Conservation (phyloP, 1,139 yeast species). For the Debaryomycetaceae sp. region DNA sequence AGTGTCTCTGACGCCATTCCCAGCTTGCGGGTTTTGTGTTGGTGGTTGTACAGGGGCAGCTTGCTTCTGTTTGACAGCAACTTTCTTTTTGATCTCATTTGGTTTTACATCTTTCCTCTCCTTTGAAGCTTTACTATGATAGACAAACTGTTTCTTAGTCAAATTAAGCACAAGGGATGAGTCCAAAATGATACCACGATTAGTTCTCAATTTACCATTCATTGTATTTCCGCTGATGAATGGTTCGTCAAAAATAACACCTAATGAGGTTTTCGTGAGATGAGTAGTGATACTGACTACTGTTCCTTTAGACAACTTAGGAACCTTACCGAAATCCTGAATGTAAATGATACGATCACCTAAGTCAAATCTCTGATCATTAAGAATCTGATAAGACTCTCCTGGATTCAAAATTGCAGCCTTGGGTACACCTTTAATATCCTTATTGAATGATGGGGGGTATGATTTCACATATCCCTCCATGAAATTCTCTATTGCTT, state of each 20-base stretch:
- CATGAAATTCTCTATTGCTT: constrained; percentile 65
- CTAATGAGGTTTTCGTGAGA: constrained; percentile 57
- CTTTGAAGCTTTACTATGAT: constrained; percentile 67
- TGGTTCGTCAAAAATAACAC: constrained; percentile 79
- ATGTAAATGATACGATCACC: constrained; percentile 92
- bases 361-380: constrained; percentile 71
- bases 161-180: constrained; percentile 80
- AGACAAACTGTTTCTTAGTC: constrained; percentile 69
- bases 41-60: constrained; percentile 19
- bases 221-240: constrained; percentile 79
- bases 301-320: constrained; percentile 84
- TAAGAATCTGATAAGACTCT: constrained; percentile 67
- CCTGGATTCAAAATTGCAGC: constrained; percentile 79
- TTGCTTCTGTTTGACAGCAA: constrained; percentile 16
- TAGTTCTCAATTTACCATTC: constrained; percentile 72
- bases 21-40: constrained; percentile 9
- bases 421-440: constrained; percentile 79
- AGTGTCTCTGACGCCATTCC: constrained; percentile 5
- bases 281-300: constrained; percentile 75
- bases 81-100: constrained; percentile 1
- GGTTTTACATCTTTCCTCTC: constrained; percentile 31
- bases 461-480: constrained; percentile 44
- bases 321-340: constrained; percentile 86
- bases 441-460: constrained; percentile 45
- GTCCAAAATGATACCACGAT: constrained; percentile 81